phyloP scores from a whole-genome alignment of 2,329 filamentous ascomycete species.

The Arachnomyces sp. region DNA sequence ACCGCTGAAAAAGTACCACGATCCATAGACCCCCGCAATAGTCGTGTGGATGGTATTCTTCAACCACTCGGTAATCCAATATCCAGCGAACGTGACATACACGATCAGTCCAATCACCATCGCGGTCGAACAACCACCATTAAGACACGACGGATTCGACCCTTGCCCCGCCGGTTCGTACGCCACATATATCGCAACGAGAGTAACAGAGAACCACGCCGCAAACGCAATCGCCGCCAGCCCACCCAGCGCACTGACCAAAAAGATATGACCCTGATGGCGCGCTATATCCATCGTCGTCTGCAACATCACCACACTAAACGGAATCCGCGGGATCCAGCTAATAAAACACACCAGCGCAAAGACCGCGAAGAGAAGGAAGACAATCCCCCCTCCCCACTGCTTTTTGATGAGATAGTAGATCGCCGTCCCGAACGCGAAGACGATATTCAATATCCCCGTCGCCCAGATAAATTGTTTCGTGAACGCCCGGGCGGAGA shows the following conservation, averaged over 20 bases:
- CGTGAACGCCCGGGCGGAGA: constrained; percentile 66
- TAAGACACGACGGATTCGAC: constrained; percentile 48
- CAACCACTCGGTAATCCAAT: constrained; percentile 89
- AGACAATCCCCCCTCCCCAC: constrained; percentile 80
- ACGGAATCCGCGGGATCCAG: constrained; percentile 87
- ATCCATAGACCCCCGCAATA: constrained; percentile 81
- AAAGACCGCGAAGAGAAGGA: constrained; percentile 74
- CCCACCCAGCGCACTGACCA: constrained; percentile 78
- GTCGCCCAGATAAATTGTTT: constrained; percentile 92
- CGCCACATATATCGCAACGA: constrained; percentile 78
- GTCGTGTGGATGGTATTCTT: constrained; percentile 90
- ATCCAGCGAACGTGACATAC: constrained; percentile 84
- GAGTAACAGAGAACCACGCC: constrained; percentile 78
- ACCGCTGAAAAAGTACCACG: constrained; percentile 77
- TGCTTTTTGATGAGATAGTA: constrained; percentile 74
- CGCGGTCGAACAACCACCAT: constrained; percentile 60
- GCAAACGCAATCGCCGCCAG: constrained; percentile 66
- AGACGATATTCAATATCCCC: constrained; percentile 76
- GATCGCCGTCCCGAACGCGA: constrained; percentile 76
- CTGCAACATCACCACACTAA: constrained; percentile 82
- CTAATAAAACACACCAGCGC: constrained; percentile 74
- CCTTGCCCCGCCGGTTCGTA: constrained; percentile 56
- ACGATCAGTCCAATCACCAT: constrained; percentile 79
- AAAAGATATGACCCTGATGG: constrained; percentile 74
- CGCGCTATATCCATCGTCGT: constrained; percentile 80